These are phyloP conservation scores for Hemileia vastatrix DNA, from an alignment of 1,284 basidiomycete species.

Conservation along the genomic window DNA sequence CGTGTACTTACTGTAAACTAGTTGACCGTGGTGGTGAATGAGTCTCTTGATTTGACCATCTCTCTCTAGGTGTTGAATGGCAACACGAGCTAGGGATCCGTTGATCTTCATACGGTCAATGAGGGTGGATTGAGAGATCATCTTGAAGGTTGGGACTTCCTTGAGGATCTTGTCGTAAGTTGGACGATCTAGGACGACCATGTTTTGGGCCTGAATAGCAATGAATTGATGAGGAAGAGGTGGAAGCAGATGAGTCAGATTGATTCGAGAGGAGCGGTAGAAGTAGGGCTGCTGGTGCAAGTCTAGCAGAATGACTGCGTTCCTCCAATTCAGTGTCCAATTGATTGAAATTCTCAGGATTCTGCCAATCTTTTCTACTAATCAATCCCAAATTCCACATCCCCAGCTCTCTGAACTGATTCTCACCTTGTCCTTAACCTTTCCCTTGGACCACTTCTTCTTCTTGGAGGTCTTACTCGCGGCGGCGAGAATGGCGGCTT, in stretches of 20 bases:
- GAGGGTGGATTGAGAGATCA: conserved; percentile 90
- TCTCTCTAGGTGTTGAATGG: conserved; percentile 86
- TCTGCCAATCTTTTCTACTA: too few species aligned
- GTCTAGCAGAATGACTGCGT: neutral
- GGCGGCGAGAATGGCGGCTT: conserved; percentile 54
- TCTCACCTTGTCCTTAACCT: conserved; percentile 99
- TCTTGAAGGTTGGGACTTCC: conserved; percentile 98
- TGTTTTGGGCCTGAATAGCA: conserved; percentile 52
- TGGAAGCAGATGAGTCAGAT: neutral
- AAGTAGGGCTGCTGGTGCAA: too few species aligned
- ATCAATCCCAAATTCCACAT: too few species aligned
- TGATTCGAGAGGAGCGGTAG: neutral
- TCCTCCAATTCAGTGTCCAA: neutral
- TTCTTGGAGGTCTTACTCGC: conserved; percentile 83
- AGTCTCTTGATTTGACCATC: conserved; percentile 92
- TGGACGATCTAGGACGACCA: conserved; percentile 61
- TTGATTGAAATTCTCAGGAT: too few species aligned
- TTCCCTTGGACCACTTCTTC: conserved; percentile 99
- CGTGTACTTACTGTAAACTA: conserved; percentile 71
- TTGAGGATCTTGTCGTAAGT: conserved; percentile 93
- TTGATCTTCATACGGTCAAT: conserved; percentile 95
- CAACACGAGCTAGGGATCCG: conserved; percentile 83
- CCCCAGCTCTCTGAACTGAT: conserved; percentile 51
- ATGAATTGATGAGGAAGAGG: neutral
- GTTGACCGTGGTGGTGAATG: conserved; percentile 87